Evolutionary conservation across 257 asterid genomes (phyloP), one percentile per base, ranked within the genome.

Genomic region (Rubia yunnanensis): DNA sequence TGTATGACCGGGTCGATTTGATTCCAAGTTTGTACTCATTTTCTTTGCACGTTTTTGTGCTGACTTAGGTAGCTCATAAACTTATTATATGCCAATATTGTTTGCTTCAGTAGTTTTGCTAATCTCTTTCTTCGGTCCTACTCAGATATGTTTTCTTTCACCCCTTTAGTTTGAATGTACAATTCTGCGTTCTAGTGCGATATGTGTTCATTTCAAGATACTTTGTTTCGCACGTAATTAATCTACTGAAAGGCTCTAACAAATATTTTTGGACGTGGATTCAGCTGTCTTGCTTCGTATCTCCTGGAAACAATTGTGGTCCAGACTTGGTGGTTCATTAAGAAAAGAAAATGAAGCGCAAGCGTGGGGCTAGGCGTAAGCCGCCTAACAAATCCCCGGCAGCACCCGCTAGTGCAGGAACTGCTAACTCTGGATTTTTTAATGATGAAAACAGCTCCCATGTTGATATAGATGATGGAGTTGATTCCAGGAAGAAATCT

Each of bases 341-440:
- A 26, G 8, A 69, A 44, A 30, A 15, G 50, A 75, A 67, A 75
- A 90, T 89, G 99, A 92, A 89, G 80, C 86, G 99, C 68, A 83
- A 71, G 69, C 86, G 89, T 72, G 74, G 64, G 17, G 31, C n/a
- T 63, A 87, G 78, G 79, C 85, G 89, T 69, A 89, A 72, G 68
- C 71, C 64, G 30, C 17, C 65, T n/a, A 85, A 81, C 79, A 87
- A 83, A 70, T 81, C 80, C 9, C 79, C 79, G 62, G 66, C 77
- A 71, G 79, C 32, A 32, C 72, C 66, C 68, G 63, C 82, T 26
- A 75, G 77, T 39, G 89, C 78, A 64, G 86, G n/a, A 79, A 61
- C 76, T 22, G 69, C 86, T 22, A 77, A 81, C 81, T 81, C 71
- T 76, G 84, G 54, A 62, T 72, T 79, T 70, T 39, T 74, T 64